Conservation (phyloP, 2,329 filamentous ascomycete genomes). For the Cucurbitaria berberidis region DNA sequence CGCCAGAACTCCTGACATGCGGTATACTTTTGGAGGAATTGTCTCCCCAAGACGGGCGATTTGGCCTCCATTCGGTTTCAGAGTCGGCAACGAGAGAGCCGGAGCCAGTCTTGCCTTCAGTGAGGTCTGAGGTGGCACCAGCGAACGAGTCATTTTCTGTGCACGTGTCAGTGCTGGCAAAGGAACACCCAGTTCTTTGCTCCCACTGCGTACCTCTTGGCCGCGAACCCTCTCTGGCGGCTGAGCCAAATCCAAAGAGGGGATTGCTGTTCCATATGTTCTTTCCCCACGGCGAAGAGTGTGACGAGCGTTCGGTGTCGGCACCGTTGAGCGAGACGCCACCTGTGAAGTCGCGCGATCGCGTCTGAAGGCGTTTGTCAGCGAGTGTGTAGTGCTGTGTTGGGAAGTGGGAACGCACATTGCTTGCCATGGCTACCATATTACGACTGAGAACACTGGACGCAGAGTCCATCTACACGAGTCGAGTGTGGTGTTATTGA, state of each 20-base stretch:
- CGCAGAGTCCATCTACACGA: conserved; percentile 24
- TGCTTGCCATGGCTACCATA: conserved; percentile 41
- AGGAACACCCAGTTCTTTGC: too few species aligned
- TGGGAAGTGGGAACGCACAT: conserved; percentile 30
- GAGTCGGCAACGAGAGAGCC: conserved; percentile 72
- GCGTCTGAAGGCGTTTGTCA: conserved; percentile 25
- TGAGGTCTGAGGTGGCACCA: conserved; percentile 33
- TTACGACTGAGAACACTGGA: conserved; percentile 26
- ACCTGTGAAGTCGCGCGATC: conserved; percentile 39
- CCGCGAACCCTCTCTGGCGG: conserved; percentile 40
- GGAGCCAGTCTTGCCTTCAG: conserved; percentile 69
- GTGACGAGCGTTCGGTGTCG: conserved; percentile 37
- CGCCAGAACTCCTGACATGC: conserved; percentile 45
- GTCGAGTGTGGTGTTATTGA: conserved; percentile 5
- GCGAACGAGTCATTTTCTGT: conserved; percentile 40
- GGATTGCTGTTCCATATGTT: conserved; percentile 46
- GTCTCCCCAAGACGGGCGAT: conserved; percentile 67
- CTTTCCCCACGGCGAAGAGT: conserved; percentile 38
- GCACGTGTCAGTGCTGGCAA: conserved; percentile 18
- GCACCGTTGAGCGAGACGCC: conserved; percentile 38
- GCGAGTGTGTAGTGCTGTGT: neutral
- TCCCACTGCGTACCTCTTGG: conserved; percentile 35
- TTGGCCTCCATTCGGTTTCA: conserved; percentile 69
- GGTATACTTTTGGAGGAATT: conserved; percentile 32
- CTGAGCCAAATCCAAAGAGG: conserved; percentile 37